These are phyloP conservation scores for Tephrocybe sp. DNA, from an alignment of 768 basidiomycete species.

Conservation along the genomic window DNA sequence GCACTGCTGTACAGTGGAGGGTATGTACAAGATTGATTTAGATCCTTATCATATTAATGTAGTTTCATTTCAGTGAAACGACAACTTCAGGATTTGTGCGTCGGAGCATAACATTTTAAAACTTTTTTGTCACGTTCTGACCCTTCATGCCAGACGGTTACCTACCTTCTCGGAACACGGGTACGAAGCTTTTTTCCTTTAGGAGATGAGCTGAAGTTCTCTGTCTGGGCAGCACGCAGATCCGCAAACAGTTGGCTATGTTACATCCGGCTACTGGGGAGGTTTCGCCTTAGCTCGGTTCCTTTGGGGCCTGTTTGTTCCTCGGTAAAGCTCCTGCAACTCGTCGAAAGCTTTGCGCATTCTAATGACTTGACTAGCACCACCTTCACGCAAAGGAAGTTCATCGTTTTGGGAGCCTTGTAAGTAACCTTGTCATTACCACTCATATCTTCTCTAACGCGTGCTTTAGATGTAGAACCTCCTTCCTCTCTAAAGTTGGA, in stretches of 20 bases:
- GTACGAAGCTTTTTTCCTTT: constrained; percentile 19
- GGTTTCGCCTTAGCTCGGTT: constrained; percentile 50
- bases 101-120: constrained; percentile 17
- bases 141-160: constrained; percentile 38
- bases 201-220: not conserved
- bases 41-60: not conserved
- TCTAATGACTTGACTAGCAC: constrained; percentile 26
- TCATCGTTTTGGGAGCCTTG: constrained; percentile 42
- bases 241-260: constrained; percentile 52
- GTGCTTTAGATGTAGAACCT: too few species aligned
- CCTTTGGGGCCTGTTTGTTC: constrained; percentile 44
- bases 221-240: constrained; percentile 38
- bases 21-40: constrained; percentile 26
- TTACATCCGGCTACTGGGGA: constrained; percentile 57
- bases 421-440: constrained; percentile 24
- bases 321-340: constrained; percentile 25
- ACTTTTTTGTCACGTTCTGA: constrained; percentile 7
- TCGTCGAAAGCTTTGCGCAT: not conserved
- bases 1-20: constrained; percentile 45
- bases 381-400: constrained; percentile 42
- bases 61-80: constrained; percentile 37
- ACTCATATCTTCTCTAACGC: not conserved
- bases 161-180: constrained; percentile 46
- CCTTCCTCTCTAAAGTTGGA: too few species aligned
- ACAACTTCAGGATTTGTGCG: constrained; percentile 48